Base-by-base conservation (phyloP, 2,329 filamentous ascomycete genomes). In the Sphaerulina populicola region DNA sequence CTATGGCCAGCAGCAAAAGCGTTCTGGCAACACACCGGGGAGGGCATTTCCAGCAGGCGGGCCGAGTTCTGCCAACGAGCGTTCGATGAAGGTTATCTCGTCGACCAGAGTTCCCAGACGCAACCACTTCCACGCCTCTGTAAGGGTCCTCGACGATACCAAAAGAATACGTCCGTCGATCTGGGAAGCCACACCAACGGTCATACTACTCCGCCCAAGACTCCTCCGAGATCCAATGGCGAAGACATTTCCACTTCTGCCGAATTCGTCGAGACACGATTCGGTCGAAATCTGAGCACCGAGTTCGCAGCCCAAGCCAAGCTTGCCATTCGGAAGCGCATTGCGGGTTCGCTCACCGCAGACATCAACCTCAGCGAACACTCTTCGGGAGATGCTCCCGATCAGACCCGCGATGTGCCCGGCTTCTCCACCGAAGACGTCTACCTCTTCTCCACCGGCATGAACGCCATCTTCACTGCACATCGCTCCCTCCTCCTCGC, bases 21-120 rank as follows among this genome's bases (percentile, higher is more conserved):
- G 62, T 96, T 94, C 64, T 98, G 93, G 93, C 93, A 97, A 68
- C 93, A 98, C 68, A 86, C 87, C 0, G 93, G 93, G 15, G 90
- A 95, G 55, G 93, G 93, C 12, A 77, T 95, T 11, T 96, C 90
- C 0, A 96, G 90, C 66, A 83, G 93, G 44, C 81, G 89, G 37
- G 90, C 88, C 31, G 91, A 96, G 66, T 96, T 94, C 68, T 95
- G 87, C 65, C 81, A 89, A 54, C 75, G 78, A 38, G 77, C 91
- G 1, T 80, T 94, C 57, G 77, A 78, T 35, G 83, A 91, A 55
- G 82, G 82, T 0, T 73, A 86, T 38, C 72, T 87, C 44, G 73
- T 80, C 2, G 75, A 81, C 47, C 66, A 69, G 11, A 70, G 66
- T 46, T 68, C 65, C 44, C 55, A 68, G 18, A 59, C 64, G 2